phyloP scores from a whole-genome alignment of 352 stramenopile genomes.

The Phytophthora rubi region DNA sequence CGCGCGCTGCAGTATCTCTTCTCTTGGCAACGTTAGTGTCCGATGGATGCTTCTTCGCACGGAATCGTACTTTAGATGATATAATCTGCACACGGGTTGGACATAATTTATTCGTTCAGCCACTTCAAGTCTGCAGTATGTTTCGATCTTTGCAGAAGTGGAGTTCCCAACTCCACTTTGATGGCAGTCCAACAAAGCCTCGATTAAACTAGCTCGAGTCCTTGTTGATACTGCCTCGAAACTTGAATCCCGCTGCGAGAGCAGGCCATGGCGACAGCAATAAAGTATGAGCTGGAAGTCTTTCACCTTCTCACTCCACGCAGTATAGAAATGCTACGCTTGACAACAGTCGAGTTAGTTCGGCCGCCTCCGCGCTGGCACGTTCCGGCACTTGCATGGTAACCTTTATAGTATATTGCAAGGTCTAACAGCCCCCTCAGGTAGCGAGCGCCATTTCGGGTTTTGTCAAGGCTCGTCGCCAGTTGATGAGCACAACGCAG shows the following conservation, averaged over 20 bases:
- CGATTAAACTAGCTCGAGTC: too few species aligned
- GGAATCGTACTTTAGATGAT: not conserved
- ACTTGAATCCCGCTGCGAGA: too few species aligned
- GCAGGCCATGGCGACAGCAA: not conserved
- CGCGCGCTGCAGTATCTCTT: conserved; percentile 1
- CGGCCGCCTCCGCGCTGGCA: not conserved
- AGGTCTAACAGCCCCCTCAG: not conserved
- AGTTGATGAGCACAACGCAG: not conserved
- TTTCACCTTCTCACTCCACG: not conserved
- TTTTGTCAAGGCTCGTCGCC: not conserved
- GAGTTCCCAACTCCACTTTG: too few species aligned
- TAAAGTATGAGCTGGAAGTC: too few species aligned
- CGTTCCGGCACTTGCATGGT: not conserved
- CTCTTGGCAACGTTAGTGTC: not conserved
- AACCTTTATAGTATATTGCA: not conserved
- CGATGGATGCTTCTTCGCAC: not conserved
- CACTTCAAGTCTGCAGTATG: too few species aligned
- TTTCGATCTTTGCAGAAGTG: too few species aligned
- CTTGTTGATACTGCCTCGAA: too few species aligned
- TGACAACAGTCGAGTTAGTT: not conserved
- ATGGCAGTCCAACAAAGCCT: too few species aligned
- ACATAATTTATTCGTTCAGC: not conserved
- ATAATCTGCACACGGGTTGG: not conserved
- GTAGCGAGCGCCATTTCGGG: not conserved
- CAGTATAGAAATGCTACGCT: not conserved